phyloP scores from a whole-genome alignment of 495 filamentous ascomycete species.

The Hypoxylon intermedium region DNA sequence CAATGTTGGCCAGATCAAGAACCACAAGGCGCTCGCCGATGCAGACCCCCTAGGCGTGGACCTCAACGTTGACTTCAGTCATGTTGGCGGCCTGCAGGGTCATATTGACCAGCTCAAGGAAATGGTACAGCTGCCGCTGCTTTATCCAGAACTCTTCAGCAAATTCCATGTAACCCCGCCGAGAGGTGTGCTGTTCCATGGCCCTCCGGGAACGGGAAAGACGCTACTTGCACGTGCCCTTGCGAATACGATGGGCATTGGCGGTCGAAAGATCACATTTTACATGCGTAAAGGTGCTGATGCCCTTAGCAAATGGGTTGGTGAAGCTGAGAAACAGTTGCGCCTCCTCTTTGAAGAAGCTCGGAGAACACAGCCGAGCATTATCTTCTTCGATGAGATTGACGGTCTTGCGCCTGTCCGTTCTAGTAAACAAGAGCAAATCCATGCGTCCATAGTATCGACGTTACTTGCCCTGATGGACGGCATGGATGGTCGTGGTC shows the following conservation, averaged over 20 bases:
- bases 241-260: slow-evolving; percentile 75
- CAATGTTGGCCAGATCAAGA: slow-evolving; percentile 89
- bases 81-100: slow-evolving; percentile 86
- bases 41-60: slow-evolving; percentile 94
- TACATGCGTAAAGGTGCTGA: slow-evolving; percentile 99
- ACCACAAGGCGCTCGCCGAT: slow-evolving; percentile 78
- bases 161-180: slow-evolving; percentile 92
- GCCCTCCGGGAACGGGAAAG: slow-evolving; percentile 96
- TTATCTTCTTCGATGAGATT: slow-evolving; percentile 99
- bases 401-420: slow-evolving; percentile 94
- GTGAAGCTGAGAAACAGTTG: slow-evolving; percentile 94
- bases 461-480: slow-evolving; percentile 96
- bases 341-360: slow-evolving; percentile 95
- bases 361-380: slow-evolving; percentile 91
- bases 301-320: slow-evolving; percentile 97
- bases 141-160: slow-evolving; percentile 95
- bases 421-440: slow-evolving; percentile 97
- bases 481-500: slow-evolving; percentile 97
- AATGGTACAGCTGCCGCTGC: slow-evolving; percentile 91
- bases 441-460: slow-evolving; percentile 96
- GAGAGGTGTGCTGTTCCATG: slow-evolving; percentile 93
- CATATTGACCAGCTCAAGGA: slow-evolving; percentile 97
- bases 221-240: slow-evolving; percentile 91
- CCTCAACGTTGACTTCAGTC: slow-evolving; percentile 86
- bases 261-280: slow-evolving; percentile 92